phyloP scores from a whole-genome alignment of 805 yeast species.

The Candida railenensis region DNA sequence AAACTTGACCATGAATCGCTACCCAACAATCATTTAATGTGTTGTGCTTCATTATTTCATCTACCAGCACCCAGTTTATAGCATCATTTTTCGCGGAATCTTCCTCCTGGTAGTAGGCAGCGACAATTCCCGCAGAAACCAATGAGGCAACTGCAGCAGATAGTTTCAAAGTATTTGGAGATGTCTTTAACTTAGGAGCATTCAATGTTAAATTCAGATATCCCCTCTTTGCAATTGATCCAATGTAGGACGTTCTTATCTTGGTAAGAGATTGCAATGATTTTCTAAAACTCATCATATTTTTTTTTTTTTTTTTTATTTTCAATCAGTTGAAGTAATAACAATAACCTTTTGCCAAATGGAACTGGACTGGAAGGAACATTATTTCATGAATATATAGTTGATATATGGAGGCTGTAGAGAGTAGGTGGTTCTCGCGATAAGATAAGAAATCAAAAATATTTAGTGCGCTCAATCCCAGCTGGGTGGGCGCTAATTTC shows the following conservation, averaged over 20 bases:
- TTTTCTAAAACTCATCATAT: background rate
- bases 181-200: background rate
- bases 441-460: background rate
- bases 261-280: background rate
- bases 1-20: constrained; percentile 30
- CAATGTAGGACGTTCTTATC: background rate
- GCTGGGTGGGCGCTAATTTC: background rate
- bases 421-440: too few species aligned
- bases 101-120: background rate
- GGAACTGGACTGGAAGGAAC: too few species aligned
- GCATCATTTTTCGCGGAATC: background rate
- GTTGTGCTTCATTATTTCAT: constrained; percentile 17
- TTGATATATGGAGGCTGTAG: background rate
- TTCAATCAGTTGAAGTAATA: too few species aligned
- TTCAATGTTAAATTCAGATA: background rate
- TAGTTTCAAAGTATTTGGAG: background rate
- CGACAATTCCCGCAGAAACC: background rate
- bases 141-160: background rate
- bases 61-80: constrained; percentile 8
- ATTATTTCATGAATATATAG: background rate
- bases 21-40: constrained; percentile 23
- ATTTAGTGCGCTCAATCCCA: too few species aligned
- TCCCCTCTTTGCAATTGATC: background rate
- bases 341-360: too few species aligned
- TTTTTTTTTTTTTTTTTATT: too few species aligned